phyloP scores from a whole-genome alignment of 768 basidiomycete genomes.

The Auriculariales sp. region DNA sequence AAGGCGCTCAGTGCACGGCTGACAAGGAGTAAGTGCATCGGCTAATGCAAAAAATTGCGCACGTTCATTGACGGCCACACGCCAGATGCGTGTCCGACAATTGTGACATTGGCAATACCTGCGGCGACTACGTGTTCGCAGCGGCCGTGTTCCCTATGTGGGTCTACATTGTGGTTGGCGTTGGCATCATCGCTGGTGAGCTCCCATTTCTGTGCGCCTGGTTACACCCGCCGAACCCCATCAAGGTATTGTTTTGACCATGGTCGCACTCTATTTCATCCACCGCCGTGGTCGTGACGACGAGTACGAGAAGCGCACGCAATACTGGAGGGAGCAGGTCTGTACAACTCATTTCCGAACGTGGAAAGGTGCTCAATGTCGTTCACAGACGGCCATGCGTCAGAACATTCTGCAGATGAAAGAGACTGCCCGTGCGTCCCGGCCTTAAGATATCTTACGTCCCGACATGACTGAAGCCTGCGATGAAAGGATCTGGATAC shows the following conservation, averaged over 20 bases:
- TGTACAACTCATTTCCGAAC: neutral
- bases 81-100: slow-evolving; percentile 66
- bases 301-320: slow-evolving; percentile 71
- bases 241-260: slow-evolving; percentile 60
- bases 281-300: slow-evolving; percentile 58
- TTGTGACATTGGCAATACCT: slow-evolving; percentile 45
- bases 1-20: slow-evolving; percentile 42
- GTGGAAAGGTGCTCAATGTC: slow-evolving; percentile 1
- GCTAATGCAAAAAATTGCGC: too few relatives aligned
- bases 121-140: slow-evolving; percentile 42
- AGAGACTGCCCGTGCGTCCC: slow-evolving; percentile 53
- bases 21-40: slow-evolving; percentile 39
- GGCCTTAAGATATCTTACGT: slow-evolving; percentile 28
- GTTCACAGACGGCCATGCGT: slow-evolving; percentile 53
- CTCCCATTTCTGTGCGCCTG: neutral
- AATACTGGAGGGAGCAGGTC: slow-evolving; percentile 86
- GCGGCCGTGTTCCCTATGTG: slow-evolving; percentile 49
- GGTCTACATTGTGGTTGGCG: slow-evolving; percentile 57
- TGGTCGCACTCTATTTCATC: slow-evolving; percentile 51
- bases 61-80: too few relatives aligned
- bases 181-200: slow-evolving; percentile 62
- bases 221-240: neutral
- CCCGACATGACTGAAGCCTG: slow-evolving; percentile 23
- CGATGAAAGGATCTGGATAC: slow-evolving; percentile 17
- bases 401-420: slow-evolving; percentile 71